Percentiles rank a stretch among this genome's conserved stretches.
These are phyloP conservation scores for Kodamaea neixiangensis DNA, from an alignment of 805 yeast species.

Conservation along the genomic window DNA sequence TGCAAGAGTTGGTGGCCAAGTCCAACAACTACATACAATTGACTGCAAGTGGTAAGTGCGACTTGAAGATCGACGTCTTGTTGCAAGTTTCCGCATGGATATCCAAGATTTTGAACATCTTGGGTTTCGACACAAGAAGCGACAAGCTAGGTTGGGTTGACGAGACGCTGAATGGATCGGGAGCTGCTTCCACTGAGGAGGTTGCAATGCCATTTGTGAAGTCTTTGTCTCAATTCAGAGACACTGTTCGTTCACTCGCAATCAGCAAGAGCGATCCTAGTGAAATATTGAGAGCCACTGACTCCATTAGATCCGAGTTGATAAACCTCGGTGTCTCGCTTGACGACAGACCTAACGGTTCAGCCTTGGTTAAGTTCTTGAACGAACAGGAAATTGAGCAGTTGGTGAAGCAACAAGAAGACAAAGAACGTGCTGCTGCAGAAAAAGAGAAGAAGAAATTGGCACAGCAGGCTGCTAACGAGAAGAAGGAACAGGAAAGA, in stretches of 20 bases:
- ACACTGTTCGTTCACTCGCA: constrained; percentile 72
- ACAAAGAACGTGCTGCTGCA: constrained; percentile 56
- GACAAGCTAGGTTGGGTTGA: constrained; percentile 85
- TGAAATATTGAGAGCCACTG: constrained; percentile 67
- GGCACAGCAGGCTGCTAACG: constrained; percentile 49
- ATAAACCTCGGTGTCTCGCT: constrained; percentile 76
- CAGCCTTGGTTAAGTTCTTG: constrained; percentile 84
- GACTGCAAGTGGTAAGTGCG: constrained; percentile 43
- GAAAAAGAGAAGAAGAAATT: constrained; percentile 61
- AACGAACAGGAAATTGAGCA: constrained; percentile 68
- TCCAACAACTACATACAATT: constrained; percentile 69
- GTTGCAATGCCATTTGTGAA: constrained; percentile 77
- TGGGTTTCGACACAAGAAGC: constrained; percentile 74
- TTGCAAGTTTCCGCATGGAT: constrained; percentile 66
- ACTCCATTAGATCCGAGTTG: constrained; percentile 69
- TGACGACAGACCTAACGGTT: constrained; percentile 82
- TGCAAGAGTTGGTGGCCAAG: constrained; percentile 69
- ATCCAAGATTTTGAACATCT: constrained; percentile 63
- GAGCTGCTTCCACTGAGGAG: constrained; percentile 53
- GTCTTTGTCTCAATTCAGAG: constrained; percentile 77
- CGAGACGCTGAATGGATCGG: constrained; percentile 17
- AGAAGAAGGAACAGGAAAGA: constrained; percentile 63
- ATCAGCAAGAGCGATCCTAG: constrained; percentile 56
- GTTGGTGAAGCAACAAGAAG: constrained; percentile 58
- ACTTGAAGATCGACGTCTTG: constrained; percentile 65